A percentile compares a stretch with the other conserved stretches of the same genome.
Conservation (phyloP, 2,329 filamentous ascomycete genomes). For the Ilyonectria mors-panacis region DNA sequence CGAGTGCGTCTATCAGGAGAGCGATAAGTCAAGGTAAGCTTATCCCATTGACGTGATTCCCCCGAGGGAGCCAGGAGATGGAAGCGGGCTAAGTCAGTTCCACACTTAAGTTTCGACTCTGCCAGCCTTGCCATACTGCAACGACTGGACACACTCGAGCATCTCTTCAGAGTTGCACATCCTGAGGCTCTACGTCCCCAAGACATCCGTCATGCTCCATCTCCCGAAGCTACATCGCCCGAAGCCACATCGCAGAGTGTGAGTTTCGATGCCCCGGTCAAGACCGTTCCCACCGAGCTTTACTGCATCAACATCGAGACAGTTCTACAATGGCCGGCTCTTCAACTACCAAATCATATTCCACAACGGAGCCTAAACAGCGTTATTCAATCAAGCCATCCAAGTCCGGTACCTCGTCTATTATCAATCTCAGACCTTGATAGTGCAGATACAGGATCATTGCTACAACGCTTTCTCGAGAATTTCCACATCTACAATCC, state of each 20-base stretch:
- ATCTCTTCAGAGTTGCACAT: conserved; percentile 3
- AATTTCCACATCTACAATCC: conserved; percentile 23
- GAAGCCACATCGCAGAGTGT: not conserved
- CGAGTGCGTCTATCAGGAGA: conserved; percentile 17
- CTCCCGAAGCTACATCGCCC: not conserved
- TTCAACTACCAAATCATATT: not conserved
- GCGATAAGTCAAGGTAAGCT: conserved; percentile 13
- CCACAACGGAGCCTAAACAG: not conserved
- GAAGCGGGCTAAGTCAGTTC: not conserved
- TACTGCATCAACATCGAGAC: conserved; percentile 11
- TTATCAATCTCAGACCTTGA: not conserved
- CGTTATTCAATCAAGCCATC: not conserved
- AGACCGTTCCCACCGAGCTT: not conserved
- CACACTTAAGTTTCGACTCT: conserved; percentile 11
- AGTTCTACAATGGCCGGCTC: conserved; percentile 6
- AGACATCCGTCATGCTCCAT: not conserved
- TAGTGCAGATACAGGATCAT: not conserved
- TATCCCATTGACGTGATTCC: not conserved
- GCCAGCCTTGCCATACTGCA: conserved; percentile 17
- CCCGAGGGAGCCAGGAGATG: no score
- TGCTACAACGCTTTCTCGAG: conserved; percentile 7
- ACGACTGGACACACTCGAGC: conserved; percentile 6
- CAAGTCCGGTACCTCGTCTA: not conserved
- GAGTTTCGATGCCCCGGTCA: not conserved
- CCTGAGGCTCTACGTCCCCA: not conserved